Percentiles rank a stretch among this genome's conserved stretches.
These are phyloP conservation scores for Lentinula detonsa DNA, from an alignment of 768 basidiomycete genomes.

Conservation along the genomic window DNA sequence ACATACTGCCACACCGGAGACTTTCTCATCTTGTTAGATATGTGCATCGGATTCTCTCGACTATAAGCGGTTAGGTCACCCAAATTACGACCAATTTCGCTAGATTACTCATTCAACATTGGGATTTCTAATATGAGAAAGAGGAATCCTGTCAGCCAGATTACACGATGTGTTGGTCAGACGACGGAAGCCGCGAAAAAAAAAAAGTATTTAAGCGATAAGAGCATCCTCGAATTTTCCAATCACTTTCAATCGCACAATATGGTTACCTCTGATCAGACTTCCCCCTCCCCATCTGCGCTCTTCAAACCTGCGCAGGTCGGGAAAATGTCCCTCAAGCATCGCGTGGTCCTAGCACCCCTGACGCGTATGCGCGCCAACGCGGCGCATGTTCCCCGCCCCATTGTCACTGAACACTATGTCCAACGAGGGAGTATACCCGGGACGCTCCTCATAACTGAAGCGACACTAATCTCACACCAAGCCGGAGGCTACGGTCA, in stretches of 20 bases:
- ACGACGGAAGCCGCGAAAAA: background rate
- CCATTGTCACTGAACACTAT: constrained; percentile 21
- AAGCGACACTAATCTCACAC: constrained; percentile 30
- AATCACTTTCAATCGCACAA: background rate
- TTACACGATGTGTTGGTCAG: background rate
- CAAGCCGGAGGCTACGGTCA: constrained; percentile 17
- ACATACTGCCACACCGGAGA: too few species aligned
- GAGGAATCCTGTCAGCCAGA: background rate
- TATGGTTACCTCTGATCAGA: constrained; percentile 1
- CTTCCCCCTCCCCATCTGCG: background rate
- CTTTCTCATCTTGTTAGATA: too few species aligned
- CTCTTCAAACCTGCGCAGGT: constrained; percentile 25
- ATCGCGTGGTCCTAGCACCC: constrained; percentile 29
- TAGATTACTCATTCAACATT: background rate
- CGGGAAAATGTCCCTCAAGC: constrained; percentile 19
- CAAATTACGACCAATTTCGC: background rate
- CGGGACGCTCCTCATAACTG: constrained; percentile 33
- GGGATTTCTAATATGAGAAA: background rate
- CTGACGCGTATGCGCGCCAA: constrained; percentile 24
- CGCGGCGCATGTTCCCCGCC: constrained; percentile 16
- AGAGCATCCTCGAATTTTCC: too few species aligned
- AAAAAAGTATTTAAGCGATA: background rate
- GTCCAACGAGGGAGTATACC: constrained; percentile 21
- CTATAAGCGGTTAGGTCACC: background rate
- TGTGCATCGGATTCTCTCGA: background rate